Base-by-base conservation (phyloP, 768 basidiomycete species). In the Flagelloscypha sp. region DNA sequence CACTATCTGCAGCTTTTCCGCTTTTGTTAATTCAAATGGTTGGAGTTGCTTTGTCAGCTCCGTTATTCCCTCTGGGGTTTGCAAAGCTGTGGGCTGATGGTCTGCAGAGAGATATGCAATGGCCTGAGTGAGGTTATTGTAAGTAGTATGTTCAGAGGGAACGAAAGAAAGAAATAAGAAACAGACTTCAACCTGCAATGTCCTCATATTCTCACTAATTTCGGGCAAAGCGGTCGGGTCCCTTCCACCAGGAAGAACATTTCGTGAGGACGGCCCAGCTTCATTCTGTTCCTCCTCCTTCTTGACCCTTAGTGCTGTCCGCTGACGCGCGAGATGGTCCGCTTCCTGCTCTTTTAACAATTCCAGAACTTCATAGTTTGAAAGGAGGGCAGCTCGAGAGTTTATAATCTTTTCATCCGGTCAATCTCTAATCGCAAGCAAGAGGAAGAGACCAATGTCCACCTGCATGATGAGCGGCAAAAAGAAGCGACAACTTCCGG, bases 1-100 rank as follows among this genome's bases (percentile, higher is more conserved):
- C n/a, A 88, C 79, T 23, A 95, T 70, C 50, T 93, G 88, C 3
- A 95, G 67, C 50, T 92, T 90, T 65, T 97, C 93, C 3, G 84
- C 76, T 48, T 93, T 95, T 1, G 90, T 93, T 42, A 97, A 63
- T 22, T 72, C 68, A 43, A 76, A 84, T 13, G 74, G 62, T 2
- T 74, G 70, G 7, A 97, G 73, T 24, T 63, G 63, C 38, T 75
- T 72, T 12, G 84, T 74, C 9, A 95, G 76, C 37, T 65, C 63
- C 1, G 73, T 58, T 37, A 94, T 74, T 9, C 75, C 70, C 34
- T 71, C 68, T 2, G 72, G 62, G 2, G 76, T 78, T 55, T 94
- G 90, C 7, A 66, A 54, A 0, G 58, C 52, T 0, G 77, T 80
- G 5, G 84, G 82, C 40, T 84, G 81, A 46, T 78, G 76, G 6